phyloP scores from a whole-genome alignment of 495 filamentous ascomycete species.

The Lasiosphaeriaceae sp. region DNA sequence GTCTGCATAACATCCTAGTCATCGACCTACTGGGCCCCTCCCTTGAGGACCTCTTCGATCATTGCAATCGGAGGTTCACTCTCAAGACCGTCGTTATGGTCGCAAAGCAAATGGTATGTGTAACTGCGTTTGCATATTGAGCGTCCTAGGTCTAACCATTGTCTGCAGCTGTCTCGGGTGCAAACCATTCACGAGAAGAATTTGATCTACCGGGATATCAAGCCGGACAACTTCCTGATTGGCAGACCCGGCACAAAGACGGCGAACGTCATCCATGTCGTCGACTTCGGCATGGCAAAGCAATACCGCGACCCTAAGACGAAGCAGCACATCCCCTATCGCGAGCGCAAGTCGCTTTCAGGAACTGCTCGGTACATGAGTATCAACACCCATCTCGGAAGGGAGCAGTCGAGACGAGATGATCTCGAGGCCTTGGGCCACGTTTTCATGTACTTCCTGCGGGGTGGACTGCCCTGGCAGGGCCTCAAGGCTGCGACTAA shows the following conservation, averaged over 20 bases:
- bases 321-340: conserved; percentile 98
- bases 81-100: conserved; percentile 99
- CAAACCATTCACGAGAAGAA: conserved; percentile 99
- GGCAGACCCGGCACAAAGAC: conserved; percentile 88
- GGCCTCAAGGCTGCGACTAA: conserved; percentile 98
- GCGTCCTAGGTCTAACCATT: conserved; percentile 9
- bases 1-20: conserved; percentile 97
- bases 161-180: conserved; percentile 73
- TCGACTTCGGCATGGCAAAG: conserved; percentile 99
- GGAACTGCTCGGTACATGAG: conserved; percentile 99
- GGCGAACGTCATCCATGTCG: conserved; percentile 96
- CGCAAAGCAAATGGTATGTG: conserved; percentile 94
- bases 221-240: conserved; percentile 99
- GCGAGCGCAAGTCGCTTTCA: conserved; percentile 95
- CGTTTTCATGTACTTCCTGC: conserved; percentile 99
- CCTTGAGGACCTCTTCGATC: conserved; percentile 96
- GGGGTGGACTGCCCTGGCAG: conserved; percentile 96
- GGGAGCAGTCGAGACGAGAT: conserved; percentile 94
- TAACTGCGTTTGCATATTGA: background rate
- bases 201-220: conserved; percentile 98
- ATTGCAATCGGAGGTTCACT: conserved; percentile 91
- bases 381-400: conserved; percentile 97
- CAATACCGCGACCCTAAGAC: conserved; percentile 99
- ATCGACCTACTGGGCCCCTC: conserved; percentile 97
- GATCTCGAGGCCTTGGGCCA: conserved; percentile 95